Conservation (phyloP, 352 stramenopile species). For the Phytophthora capsici region DNA sequence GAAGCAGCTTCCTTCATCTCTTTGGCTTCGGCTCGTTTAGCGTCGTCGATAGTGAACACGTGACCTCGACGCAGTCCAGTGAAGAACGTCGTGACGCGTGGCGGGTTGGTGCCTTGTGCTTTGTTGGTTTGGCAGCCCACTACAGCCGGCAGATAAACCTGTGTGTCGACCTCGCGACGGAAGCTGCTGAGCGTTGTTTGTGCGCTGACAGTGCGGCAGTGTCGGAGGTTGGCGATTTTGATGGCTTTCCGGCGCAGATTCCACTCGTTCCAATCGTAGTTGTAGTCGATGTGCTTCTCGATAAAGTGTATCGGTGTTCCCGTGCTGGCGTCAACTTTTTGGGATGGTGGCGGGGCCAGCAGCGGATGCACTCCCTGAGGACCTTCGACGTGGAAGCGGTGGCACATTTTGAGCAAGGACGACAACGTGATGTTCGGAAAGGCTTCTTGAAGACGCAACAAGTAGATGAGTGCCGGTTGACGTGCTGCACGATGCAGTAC, state of each 20-base stretch:
- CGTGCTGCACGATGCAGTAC: constrained; percentile 73
- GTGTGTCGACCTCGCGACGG: constrained; percentile 84
- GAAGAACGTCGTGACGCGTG: constrained; percentile 81
- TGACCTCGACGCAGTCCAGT: constrained; percentile 60
- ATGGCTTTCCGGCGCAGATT: constrained; percentile 88
- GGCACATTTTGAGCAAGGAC: constrained; percentile 73
- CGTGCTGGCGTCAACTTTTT: constrained; percentile 89
- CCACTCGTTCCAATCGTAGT: constrained; percentile 97
- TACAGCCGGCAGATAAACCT: constrained; percentile 81
- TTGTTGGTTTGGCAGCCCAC: constrained; percentile 85
- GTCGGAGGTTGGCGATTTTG: constrained; percentile 91
- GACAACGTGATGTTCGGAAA: constrained; percentile 84
- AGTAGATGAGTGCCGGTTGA: constrained; percentile 92
- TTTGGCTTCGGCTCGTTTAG: constrained; percentile 35
- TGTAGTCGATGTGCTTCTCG: constrained; percentile 91
- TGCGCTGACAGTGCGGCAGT: constrained; percentile 87
- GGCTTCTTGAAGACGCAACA: constrained; percentile 87
- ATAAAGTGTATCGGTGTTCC: constrained; percentile 93
- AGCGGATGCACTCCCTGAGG: constrained; percentile 60
- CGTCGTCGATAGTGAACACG: constrained; percentile 42
- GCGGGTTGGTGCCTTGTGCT: constrained; percentile 84
- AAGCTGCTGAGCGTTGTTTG: constrained; percentile 93
- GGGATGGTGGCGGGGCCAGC: constrained; percentile 50
- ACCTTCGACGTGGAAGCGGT: constrained; percentile 45
- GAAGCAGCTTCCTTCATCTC: constrained; percentile 26